These are phyloP conservation scores for Chenopodium berlandieri DNA, from an alignment of 148 eudicot species.

Conservation along the genomic window DNA sequence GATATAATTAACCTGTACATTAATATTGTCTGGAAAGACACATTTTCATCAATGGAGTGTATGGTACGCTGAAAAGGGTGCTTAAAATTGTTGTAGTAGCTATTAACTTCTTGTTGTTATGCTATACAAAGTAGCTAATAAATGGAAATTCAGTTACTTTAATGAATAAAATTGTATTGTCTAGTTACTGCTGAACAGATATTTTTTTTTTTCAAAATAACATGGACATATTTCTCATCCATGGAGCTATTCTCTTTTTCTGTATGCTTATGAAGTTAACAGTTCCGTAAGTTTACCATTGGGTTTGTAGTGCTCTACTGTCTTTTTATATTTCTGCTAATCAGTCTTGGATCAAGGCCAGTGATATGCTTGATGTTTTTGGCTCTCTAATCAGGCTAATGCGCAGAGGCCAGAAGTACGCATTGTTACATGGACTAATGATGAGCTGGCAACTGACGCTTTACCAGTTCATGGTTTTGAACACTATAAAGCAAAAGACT, in stretches of 20 bases:
- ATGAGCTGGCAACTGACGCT: conserved; percentile 97
- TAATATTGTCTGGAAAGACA: neutral
- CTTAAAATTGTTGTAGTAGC: neutral
- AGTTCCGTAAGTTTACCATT: neutral
- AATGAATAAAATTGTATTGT: neutral
- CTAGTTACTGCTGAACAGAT: neutral
- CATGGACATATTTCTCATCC: neutral
- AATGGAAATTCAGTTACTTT: neutral
- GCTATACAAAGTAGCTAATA: neutral
- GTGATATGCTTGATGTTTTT: conserved; percentile 12
- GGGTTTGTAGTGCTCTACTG: neutral
- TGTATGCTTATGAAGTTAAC: neutral
- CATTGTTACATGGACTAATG: conserved; percentile 93
- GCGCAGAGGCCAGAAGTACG: conserved; percentile 99
- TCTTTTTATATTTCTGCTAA: neutral
- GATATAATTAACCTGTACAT: neutral
- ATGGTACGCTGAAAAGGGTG: neutral
- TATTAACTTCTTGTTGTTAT: neutral
- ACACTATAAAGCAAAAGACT: conserved; percentile 96
- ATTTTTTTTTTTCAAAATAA: neutral
- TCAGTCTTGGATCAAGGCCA: neutral
- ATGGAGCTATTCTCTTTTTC: neutral
- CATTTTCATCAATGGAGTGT: neutral
- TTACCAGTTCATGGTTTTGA: conserved; percentile 93
- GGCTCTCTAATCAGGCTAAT: conserved; percentile 54